These are phyloP conservation scores for Clohesyomyces aquaticus DNA, from an alignment of 495 filamentous ascomycete genomes.

Conservation along the genomic window DNA sequence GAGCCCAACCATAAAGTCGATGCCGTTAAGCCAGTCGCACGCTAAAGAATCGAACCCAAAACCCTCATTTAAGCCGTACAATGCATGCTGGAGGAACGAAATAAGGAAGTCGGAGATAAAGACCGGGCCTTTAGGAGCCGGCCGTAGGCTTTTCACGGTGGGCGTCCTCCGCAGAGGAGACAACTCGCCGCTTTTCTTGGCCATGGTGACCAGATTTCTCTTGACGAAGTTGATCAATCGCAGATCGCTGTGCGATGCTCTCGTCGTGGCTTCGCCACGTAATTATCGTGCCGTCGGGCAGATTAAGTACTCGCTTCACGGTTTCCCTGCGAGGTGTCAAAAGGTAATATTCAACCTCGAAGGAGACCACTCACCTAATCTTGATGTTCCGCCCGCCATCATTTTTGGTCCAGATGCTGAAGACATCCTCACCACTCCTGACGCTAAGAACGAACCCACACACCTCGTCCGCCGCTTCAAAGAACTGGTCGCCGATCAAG, in stretches of 20 bases:
- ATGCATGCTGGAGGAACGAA: constrained; percentile 38
- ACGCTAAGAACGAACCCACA: constrained; percentile 94
- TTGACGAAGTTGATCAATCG: constrained; percentile 48
- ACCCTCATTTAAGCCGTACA: constrained; percentile 32
- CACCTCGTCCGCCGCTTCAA: constrained; percentile 89
- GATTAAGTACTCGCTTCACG: constrained; percentile 82
- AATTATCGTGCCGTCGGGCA: constrained; percentile 86
- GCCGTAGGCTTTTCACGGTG: constrained; percentile 37
- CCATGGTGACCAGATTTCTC: constrained; percentile 42
- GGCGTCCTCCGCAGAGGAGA: constrained; percentile 37
- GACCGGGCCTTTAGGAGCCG: constrained; percentile 4
- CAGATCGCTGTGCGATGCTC: constrained; percentile 47
- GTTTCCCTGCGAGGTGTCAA: constrained; percentile 67
- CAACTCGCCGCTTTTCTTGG: constrained; percentile 43
- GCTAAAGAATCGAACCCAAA: constrained; percentile 28
- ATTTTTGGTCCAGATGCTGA: constrained; percentile 95
- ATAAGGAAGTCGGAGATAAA: constrained; percentile 1
- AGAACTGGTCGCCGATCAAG: constrained; percentile 93
- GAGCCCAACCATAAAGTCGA: constrained; percentile 26
- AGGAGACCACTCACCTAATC: constrained; percentile 70
- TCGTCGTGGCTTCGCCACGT: constrained; percentile 90
- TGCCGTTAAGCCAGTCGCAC: constrained; percentile 30
- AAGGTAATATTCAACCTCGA: constrained; percentile 1
- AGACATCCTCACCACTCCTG: constrained; percentile 90
- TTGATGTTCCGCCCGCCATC: constrained; percentile 93